These are phyloP conservation scores for Tulasnella sp. DNA, from an alignment of 768 basidiomycete species.

Conservation along the genomic window DNA sequence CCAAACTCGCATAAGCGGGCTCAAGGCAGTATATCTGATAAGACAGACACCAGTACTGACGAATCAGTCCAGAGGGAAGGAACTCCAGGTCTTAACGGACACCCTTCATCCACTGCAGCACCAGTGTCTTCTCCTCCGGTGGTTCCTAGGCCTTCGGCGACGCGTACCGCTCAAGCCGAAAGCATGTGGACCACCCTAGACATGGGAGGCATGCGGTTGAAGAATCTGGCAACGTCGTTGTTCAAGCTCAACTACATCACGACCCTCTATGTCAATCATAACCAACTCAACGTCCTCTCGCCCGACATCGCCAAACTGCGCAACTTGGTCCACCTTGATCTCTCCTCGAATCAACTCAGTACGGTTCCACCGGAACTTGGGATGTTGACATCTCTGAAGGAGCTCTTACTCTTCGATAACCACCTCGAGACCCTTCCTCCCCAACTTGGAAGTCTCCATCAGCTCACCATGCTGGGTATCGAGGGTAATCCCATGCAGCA, in stretches of 20 bases:
- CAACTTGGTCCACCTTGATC: constrained; percentile 79
- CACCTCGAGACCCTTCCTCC: constrained; percentile 70
- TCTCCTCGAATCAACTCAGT: constrained; percentile 74
- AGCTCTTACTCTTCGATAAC: constrained; percentile 94
- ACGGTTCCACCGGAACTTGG: constrained; percentile 78
- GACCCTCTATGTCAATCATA: constrained; percentile 94
- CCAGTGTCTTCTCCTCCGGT: constrained; percentile 33
- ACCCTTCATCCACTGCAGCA: constrained; percentile 64
- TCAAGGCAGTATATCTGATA: constrained; percentile 31
- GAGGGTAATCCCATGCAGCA: constrained; percentile 94
- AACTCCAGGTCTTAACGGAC: constrained; percentile 28
- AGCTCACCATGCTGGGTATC: constrained; percentile 83
- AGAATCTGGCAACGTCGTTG: constrained; percentile 59
- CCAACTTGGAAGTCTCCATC: constrained; percentile 81
- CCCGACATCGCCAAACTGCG: constrained; percentile 71
- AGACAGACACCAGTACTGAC: constrained; percentile 21
- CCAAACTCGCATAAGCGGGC: constrained; percentile 55
- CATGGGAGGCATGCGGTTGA: constrained; percentile 90
- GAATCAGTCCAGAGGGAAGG: constrained; percentile 25
- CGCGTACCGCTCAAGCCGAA: constrained; percentile 45
- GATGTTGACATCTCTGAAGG: constrained; percentile 77
- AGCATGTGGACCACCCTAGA: constrained; percentile 85
- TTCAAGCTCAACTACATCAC: constrained; percentile 41
- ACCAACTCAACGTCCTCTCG: constrained; percentile 63
- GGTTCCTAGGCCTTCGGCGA: constrained; percentile 44